Evolutionary conservation across 2,329 filamentous ascomycete genomes (phyloP).

Genomic region (Nigrospora oryzae): DNA sequence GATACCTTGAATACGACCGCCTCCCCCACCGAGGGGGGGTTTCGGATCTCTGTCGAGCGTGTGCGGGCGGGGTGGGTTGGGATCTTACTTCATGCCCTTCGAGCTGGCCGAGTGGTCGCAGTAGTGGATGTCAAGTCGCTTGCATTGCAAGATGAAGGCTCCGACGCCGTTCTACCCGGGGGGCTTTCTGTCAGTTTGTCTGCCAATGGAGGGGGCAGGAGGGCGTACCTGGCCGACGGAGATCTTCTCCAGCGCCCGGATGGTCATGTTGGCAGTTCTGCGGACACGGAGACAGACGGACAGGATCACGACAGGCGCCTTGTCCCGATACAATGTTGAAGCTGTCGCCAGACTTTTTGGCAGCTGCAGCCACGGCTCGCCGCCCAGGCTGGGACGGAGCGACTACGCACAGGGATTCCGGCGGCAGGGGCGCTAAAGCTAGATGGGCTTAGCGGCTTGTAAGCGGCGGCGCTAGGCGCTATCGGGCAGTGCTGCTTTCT

Average conservation of each 20-base stretch:
- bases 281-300: too few species aligned
- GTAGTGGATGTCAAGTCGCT: constrained; percentile 90
- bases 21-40: too few species aligned
- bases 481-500: too few species aligned
- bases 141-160: constrained; percentile 96
- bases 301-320: neutral
- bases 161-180: constrained; percentile 84
- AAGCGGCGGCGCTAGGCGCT: too few species aligned
- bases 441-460: too few species aligned
- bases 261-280: constrained; percentile 40
- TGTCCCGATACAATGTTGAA: neutral
- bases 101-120: constrained; percentile 95
- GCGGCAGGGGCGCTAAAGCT: too few species aligned
- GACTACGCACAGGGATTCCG: too few species aligned
- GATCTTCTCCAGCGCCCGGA: constrained; percentile 43
- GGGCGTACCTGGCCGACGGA: constrained; percentile 43
- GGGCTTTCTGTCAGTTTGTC: constrained; percentile 5
- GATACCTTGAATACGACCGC: too few species aligned
- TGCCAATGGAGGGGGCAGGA: neutral
- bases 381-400: too few species aligned
- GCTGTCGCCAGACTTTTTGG: constrained; percentile 9
- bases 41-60: too few species aligned
- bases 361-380: neutral
- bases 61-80: neutral
- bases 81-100: constrained; percentile 78